Evolutionary conservation across 805 yeast genomes (phyloP), one percentile per base, ranked within the genome.

Genomic region (Nakazawaea anatomiae): DNA sequence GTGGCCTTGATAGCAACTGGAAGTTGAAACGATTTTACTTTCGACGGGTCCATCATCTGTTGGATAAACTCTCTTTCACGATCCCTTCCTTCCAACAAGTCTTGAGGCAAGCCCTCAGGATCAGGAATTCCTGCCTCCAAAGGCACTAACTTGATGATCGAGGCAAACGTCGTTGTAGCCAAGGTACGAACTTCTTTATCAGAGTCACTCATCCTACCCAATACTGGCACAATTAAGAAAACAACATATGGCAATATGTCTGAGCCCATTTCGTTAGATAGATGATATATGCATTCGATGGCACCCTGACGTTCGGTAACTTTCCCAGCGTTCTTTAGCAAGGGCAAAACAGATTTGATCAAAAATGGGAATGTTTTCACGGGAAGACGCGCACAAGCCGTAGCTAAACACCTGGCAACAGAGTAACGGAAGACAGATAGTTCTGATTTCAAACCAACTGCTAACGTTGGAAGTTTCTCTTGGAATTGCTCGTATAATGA

Each of bases 151-250:
- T 92, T 94, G 58, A 94, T 92, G 52, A 94, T 89, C 0, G 96
- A 85, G 0, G 99, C 99, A 76, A 94, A 94, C 0, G 99, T 89
- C 0, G 97, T 89, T 0, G 99, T 92, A 0, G 99, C 95, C 50
- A 95, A 69, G 14, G 86, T 76, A 60, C 99, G 80, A n/a, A 91
- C 85, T 62, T 89, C 96, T 48, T 76, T 77, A 62, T 92, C 89
- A 1, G 96, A 75, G 66, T 94, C 99, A 74, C 97, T 91, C 99
- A 94, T 94, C 62, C 99, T 79, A 43, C 99, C 99, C 58, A 94
- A 73, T 4, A 94, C 89, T 9, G 99, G 99, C 30, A 95, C 98
- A 65, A 94, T 89, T 59, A 94, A 77, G 65, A 94, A 94, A 38
- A 94, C 96, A 45, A 94, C 91, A 66, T 92, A 94, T 0, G 99